Base-by-base conservation (phyloP, 2,329 filamentous ascomycete genomes). In the Laburnicola sp. region DNA sequence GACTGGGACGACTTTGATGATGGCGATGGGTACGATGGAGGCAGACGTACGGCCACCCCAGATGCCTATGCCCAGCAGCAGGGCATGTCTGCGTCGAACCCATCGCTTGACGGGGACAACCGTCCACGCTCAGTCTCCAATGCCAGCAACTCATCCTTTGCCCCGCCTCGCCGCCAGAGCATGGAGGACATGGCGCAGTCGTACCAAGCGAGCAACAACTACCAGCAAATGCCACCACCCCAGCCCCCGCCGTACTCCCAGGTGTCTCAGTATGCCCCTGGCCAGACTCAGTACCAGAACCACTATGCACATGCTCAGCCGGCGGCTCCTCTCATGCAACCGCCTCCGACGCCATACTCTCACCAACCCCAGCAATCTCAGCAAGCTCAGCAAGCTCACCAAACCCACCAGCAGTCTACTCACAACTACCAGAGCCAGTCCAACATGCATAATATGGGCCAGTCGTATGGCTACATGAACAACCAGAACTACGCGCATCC, bases 1-100 rank as follows among this genome's bases (percentile, higher is more conserved):
- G 84, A 88, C 22, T 87, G 86, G 67, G 85, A 89, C n/a, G 82
- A 66, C 21, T 86, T 83, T 53, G 80, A 83, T 9, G 81, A 82
- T 7, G 78, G 81, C n/a, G 72, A 71, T 36, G 73, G 72, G 5
- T 79, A 78, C 55, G 73, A 76, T 11, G 76, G 76, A 35, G 70
- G 75, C 3, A 75, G 80, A 56, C 75, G 78, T 58, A 81, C 76
- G 42, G 71, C 76, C 4, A 81, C 79, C 2, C 79, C 80, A 1
- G 79, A 80, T 52, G 64, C 69, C 4, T 81, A 80, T 50, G 70
- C 70, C 35, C 75, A 73, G 34, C 73, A 74, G 30, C 72, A 77
- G 2, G 66, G 57, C 39, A 53, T 63, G 56, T 53, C 60, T 10
- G 54, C 62, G 10, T 51, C 69, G 35, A 63, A 66, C 36, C 57